phyloP scores from a whole-genome alignment of 768 basidiomycete species.

The Roridomyces roridus region DNA sequence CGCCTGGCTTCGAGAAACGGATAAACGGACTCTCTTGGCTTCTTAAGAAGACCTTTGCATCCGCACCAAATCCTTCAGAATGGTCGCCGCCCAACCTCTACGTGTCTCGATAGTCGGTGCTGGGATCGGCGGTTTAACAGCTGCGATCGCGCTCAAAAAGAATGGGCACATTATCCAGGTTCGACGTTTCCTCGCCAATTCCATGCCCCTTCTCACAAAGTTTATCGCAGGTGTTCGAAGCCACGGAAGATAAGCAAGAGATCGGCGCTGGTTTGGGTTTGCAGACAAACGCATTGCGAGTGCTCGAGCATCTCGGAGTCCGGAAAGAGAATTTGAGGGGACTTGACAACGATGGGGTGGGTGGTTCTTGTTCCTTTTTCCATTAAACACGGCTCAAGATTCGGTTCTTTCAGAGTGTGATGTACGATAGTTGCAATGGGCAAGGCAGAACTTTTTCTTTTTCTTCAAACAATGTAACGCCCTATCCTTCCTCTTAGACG shows the following conservation, averaged over 20 bases:
- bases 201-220: neutral
- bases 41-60: neutral
- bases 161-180: constrained; percentile 14
- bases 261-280: constrained; percentile 14
- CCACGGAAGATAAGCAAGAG: constrained; percentile 6
- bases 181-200: neutral
- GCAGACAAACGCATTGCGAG: constrained; percentile 5
- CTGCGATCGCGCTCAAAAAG: constrained; percentile 6
- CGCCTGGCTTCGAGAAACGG: too few species aligned
- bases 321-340: constrained; percentile 3
- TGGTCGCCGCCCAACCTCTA: neutral
- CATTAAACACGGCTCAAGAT: neutral
- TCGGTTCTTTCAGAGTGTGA: neutral
- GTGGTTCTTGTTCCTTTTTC: neutral
- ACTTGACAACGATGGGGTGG: neutral
- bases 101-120: constrained; percentile 11
- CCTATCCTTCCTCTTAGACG: too few species aligned
- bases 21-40: too few species aligned
- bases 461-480: too few species aligned
- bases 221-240: constrained; percentile 8
- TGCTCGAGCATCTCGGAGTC: constrained; percentile 5
- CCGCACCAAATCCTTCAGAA: too few species aligned
- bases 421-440: neutral
- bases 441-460: too few species aligned
- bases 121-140: constrained; percentile 10